These are phyloP conservation scores for Diutina rugosa DNA, from an alignment of 1,139 yeast species.

Conservation along the genomic window DNA sequence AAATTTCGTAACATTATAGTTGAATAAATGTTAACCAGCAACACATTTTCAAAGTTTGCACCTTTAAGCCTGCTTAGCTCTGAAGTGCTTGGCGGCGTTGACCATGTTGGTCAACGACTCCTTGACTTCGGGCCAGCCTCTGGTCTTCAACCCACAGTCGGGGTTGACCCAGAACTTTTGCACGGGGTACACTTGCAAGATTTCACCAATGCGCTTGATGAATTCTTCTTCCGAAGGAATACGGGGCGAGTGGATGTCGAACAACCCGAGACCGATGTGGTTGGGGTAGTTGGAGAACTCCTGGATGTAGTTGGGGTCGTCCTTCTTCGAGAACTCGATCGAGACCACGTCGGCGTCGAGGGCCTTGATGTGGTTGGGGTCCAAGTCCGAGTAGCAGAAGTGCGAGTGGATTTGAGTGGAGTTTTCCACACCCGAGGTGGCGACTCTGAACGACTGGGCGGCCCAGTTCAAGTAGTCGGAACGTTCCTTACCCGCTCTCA, in stretches of 20 bases:
- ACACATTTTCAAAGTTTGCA: constrained; percentile 2
- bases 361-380: constrained; percentile 98
- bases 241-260: constrained; percentile 99
- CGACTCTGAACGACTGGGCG: constrained; percentile 98
- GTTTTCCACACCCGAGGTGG: constrained; percentile 95
- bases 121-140: constrained; percentile 86
- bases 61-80: constrained; percentile 35
- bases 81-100: constrained; percentile 94
- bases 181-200: constrained; percentile 94
- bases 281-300: constrained; percentile 98
- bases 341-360: constrained; percentile 99
- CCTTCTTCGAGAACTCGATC: constrained; percentile 98
- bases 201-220: constrained; percentile 83
- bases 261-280: constrained; percentile 98
- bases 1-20: constrained; percentile 15
- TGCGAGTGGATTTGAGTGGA: constrained; percentile 98
- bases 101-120: constrained; percentile 94
- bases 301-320: constrained; percentile 93
- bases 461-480: constrained; percentile 97
- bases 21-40: constrained; percentile 42
- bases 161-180: constrained; percentile 99
- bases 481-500: constrained; percentile 96
- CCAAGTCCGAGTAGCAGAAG: constrained; percentile 99
- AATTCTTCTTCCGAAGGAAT: constrained; percentile 96
- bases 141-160: constrained; percentile 98